Evolutionary conservation across 2,329 filamentous ascomycete genomes (phyloP).

Genomic region (Botrytis galanthina): DNA sequence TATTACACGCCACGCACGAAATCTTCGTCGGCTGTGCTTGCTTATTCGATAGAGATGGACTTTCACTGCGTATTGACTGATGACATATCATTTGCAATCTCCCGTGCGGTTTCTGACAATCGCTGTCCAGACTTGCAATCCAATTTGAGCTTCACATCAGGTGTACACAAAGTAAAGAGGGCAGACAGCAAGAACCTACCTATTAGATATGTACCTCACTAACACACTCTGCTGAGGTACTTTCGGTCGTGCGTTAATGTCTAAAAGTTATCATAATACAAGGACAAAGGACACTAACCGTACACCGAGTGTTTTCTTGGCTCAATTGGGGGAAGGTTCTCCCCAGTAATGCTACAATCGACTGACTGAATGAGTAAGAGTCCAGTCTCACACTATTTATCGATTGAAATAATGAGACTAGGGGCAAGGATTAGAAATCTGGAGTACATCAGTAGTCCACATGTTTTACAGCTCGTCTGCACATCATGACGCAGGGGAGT

Average conservation of each 20-base stretch:
- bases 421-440: not conserved
- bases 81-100: not conserved
- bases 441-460: not conserved
- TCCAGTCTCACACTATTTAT: not conserved
- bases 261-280: not conserved
- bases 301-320: not conserved
- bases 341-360: not conserved
- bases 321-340: not conserved
- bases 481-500: not conserved
- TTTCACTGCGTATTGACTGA: not conserved
- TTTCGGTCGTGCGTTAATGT: slow-evolving; percentile 10
- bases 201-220: not conserved
- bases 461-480: not conserved
- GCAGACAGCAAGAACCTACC: not conserved
- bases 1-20: not conserved
- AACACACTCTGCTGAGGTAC: not conserved
- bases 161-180: not conserved
- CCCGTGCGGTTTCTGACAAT: not conserved
- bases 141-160: not conserved
- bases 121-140: not conserved
- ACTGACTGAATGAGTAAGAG: not conserved
- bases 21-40: not conserved
- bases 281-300: not conserved
- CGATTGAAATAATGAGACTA: not conserved
- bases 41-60: not conserved